phyloP scores from a whole-genome alignment of 139 green algal species.

The Nannochloris sp. region DNA sequence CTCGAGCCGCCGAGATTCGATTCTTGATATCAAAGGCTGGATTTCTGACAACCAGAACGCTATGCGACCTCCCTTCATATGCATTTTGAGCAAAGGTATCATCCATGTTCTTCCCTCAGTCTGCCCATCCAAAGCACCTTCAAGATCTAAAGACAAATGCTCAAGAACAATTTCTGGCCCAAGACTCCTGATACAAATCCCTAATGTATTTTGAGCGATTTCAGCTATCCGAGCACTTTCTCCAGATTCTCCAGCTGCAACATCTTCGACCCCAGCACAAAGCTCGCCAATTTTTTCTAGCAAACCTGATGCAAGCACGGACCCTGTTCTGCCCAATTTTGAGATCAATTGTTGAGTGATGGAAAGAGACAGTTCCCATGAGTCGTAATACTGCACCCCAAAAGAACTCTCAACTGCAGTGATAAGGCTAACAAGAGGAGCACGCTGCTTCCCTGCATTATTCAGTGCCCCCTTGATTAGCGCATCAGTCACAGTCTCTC shows the following conservation, averaged over 20 bases:
- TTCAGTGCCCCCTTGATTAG: conserved; percentile 14
- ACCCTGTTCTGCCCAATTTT: conserved; percentile 30
- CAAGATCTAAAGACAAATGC: conserved; percentile 59
- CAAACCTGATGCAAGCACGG: conserved; percentile 20
- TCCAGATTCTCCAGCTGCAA: conserved; percentile 22
- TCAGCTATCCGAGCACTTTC: conserved; percentile 9
- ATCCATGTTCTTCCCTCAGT: conserved; percentile 76
- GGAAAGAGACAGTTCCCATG: conserved; percentile 62
- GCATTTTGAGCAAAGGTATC: conserved; percentile 70
- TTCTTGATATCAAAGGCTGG: conserved; percentile 52
- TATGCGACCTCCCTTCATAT: conserved; percentile 44
- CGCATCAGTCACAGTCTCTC: conserved; percentile 29
- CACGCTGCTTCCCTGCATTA: neutral
- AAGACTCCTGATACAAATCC: conserved; percentile 50
- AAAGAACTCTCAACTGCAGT: conserved; percentile 51
- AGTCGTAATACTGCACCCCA: conserved; percentile 49
- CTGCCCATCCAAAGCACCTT: conserved; percentile 32
- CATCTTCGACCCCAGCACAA: conserved; percentile 44
- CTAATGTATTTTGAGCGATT: conserved; percentile 54
- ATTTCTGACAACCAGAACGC: conserved; percentile 57
- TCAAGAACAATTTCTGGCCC: conserved; percentile 61
- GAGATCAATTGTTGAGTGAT: conserved; percentile 41
- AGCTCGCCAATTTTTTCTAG: conserved; percentile 46
- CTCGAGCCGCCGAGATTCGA: conserved; percentile 32
- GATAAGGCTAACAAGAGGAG: conserved; percentile 46